These are phyloP conservation scores for Puya raimondii DNA, from an alignment of 176 grass and related monocot species.

Conservation along the genomic window DNA sequence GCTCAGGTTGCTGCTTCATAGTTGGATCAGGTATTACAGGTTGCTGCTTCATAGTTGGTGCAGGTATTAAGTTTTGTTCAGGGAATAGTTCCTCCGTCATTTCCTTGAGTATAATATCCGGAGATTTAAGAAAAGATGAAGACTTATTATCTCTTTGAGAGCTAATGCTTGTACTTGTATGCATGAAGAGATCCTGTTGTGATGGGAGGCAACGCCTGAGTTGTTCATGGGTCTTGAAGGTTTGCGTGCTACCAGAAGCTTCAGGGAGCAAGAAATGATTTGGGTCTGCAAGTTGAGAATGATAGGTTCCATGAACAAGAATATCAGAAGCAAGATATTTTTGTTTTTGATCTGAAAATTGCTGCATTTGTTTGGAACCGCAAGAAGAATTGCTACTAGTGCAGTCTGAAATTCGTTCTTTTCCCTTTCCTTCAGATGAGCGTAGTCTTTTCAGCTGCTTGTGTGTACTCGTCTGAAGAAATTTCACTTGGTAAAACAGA, in stretches of 20 bases:
- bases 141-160: conserved; percentile 7
- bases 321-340: no score
- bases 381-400: not conserved
- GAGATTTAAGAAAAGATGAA: conserved; percentile 16
- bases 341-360: not conserved
- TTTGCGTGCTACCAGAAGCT: not conserved
- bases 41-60: conserved; percentile 9
- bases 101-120: conserved; percentile 30
- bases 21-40: conserved; percentile 6
- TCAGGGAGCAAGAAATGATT: conserved; percentile 12
- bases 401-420: not conserved
- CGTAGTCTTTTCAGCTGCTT: not conserved
- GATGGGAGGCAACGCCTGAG: conserved; percentile 13
- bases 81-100: conserved; percentile 42
- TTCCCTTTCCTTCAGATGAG: not conserved
- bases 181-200: not conserved
- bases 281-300: conserved; percentile 6
- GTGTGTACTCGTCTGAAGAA: not conserved
- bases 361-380: not conserved
- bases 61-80: conserved; percentile 24
- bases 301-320: not conserved
- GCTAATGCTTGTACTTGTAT: conserved; percentile 12
- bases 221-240: conserved; percentile 5
- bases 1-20: conserved; percentile 16
- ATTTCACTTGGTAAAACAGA: not conserved